Conservation (phyloP, 768 basidiomycete genomes). For the Suillus bovinus region DNA sequence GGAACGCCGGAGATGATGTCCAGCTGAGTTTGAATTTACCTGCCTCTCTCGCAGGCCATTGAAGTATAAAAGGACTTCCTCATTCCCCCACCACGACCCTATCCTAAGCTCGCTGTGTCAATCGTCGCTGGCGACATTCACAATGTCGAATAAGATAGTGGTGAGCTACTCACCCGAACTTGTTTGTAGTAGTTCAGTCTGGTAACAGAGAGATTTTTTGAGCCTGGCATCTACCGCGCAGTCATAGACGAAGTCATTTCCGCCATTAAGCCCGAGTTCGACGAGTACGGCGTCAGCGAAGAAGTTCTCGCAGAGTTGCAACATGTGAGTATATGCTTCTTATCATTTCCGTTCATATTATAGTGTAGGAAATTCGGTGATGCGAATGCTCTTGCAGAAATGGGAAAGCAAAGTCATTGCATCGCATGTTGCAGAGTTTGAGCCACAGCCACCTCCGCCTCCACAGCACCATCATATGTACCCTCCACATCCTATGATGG, state of each 20-base stretch:
- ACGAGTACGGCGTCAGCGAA: conserved; percentile 93
- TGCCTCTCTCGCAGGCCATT: conserved; percentile 38
- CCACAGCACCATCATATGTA: conserved; percentile 52
- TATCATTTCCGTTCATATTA: conserved; percentile 17
- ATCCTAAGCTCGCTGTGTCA: conserved; percentile 32
- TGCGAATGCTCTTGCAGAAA: conserved; percentile 56
- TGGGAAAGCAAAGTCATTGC: conserved; percentile 95
- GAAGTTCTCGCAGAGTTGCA: conserved; percentile 88
- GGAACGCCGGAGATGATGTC: conserved; percentile 29
- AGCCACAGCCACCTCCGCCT: conserved; percentile 51
- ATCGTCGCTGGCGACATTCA: conserved; percentile 31
- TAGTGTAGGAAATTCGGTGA: conserved; percentile 4
- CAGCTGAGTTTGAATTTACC: conserved; percentile 46
- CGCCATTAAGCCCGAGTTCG: conserved; percentile 89
- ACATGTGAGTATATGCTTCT: conserved; percentile 58
- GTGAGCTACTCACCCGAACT: conserved; percentile 80
- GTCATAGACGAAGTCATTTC: conserved; percentile 97
- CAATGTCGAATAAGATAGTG: conserved; percentile 98
- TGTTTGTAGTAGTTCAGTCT: conserved; percentile 53
- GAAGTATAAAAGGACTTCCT: conserved; percentile 40
- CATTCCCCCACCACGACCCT: conserved; percentile 34
- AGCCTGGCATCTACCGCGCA: conserved; percentile 88
- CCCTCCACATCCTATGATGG: conserved; percentile 63
- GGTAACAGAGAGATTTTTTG: conserved; percentile 57
- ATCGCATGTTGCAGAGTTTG: conserved; percentile 96